Evolutionary conservation across 2,329 filamentous ascomycete genomes (phyloP), one percentile per base, ranked within the genome.

Genomic region (Drechslerella coelobrocha): DNA sequence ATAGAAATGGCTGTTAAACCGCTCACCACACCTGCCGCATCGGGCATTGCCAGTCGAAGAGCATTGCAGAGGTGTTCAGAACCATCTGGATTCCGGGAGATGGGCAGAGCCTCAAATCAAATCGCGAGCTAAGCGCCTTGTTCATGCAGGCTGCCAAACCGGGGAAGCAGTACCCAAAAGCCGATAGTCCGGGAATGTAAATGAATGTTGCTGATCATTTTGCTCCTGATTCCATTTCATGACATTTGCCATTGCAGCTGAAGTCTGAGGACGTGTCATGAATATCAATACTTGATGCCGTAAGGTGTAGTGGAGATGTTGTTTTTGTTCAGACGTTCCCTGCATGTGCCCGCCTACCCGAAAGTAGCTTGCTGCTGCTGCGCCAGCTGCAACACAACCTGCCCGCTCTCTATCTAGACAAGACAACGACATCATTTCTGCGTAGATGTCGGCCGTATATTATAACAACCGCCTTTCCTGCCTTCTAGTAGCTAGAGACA

Each of bases 21-120:
- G 48, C 63, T 68, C 65, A 62, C 31, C 37, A 52, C 60, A 61
- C 57, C 65, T 69, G 65, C 65, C 65, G 39, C 47, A 57, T 61
- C 45, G 23, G 56, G 65, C 31, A 55, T 45, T 10, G 10, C 39
- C 45, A 24, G 48, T 55, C 61, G 51, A 53, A 27, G 8, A 29
- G 12, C 12, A 2, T 23, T 4, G 29, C 34, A 55, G 47, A 1
- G 12, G 50, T 31, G 37, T 41, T 29, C 26, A 24, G 43, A 48
- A 43, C 37, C 21, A 26, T 62, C 34, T 26, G 17, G n/a, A 23
- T 26, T 41, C 31, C 24, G 37, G 24, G 17, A 37, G 34, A 50
- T 54, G 59, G 27, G 37, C 41, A 37, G 26, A 54, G 17, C 26
- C 26, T 34, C 50, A 31, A 34, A 53, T 43, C 29, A 45, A 17